Conservation (phyloP, 1,284 basidiomycete genomes). For the Cutaneotrichosporon spelunceum region DNA sequence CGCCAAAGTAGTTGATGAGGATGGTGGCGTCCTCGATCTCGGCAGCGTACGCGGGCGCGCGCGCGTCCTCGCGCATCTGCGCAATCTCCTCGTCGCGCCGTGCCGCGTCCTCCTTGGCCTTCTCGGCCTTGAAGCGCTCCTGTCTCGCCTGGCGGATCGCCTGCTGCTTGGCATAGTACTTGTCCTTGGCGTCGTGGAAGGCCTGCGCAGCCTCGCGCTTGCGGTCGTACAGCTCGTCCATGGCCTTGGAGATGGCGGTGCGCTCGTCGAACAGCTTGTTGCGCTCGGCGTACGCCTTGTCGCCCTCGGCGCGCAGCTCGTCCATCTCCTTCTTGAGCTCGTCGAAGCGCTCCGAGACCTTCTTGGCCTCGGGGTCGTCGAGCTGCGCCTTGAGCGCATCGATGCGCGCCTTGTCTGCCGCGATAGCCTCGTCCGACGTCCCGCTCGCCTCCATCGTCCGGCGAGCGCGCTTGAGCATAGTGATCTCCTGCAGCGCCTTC, state of each 20-base stretch:
- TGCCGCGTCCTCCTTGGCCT: slow-evolving; percentile 74
- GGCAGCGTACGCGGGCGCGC: slow-evolving; percentile 81
- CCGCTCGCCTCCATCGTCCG: slow-evolving; percentile 76
- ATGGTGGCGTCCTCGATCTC: slow-evolving; percentile 87
- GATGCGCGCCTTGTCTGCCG: slow-evolving; percentile 68
- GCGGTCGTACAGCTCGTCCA: slow-evolving; percentile 70
- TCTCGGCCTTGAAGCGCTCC: slow-evolving; percentile 74
- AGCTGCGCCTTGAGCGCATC: slow-evolving; percentile 82
- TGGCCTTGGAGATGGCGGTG: slow-evolving; percentile 65
- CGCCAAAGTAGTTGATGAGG: slow-evolving; percentile 78
- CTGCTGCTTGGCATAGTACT: slow-evolving; percentile 72
- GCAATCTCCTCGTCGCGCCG: slow-evolving; percentile 79
- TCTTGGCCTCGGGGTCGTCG: slow-evolving; percentile 87
- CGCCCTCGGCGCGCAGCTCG: slow-evolving; percentile 76
- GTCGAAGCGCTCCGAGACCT: slow-evolving; percentile 76
- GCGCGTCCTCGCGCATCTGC: slow-evolving; percentile 85
- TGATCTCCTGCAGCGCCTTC: slow-evolving; percentile 86
- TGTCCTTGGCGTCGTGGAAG: slow-evolving; percentile 78
- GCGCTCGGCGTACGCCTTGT: slow-evolving; percentile 78
- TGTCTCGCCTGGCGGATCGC: slow-evolving; percentile 74
- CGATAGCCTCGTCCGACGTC: slow-evolving; percentile 78
- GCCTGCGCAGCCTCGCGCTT: slow-evolving; percentile 71
- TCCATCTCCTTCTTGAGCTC: slow-evolving; percentile 82
- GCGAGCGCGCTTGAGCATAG: slow-evolving; percentile 65
- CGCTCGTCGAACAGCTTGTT: slow-evolving; percentile 86